Evolutionary conservation across 202 grass and related monocot genomes (phyloP).

Genomic region (Carex sylvatica): DNA sequence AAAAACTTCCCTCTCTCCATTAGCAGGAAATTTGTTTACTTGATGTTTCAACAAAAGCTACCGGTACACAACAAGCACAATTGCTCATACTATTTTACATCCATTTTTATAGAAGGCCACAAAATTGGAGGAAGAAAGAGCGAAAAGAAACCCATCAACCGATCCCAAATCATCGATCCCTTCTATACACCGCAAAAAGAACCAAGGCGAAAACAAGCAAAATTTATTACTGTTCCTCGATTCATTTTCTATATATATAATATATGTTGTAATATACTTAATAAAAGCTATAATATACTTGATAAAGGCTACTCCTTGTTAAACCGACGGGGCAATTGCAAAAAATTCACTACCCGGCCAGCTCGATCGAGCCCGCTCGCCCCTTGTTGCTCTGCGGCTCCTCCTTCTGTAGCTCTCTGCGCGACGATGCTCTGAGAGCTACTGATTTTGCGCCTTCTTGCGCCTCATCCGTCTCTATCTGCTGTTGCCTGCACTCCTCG

Average conservation of each 20-base stretch:
- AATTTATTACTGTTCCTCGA: constrained; percentile 1
- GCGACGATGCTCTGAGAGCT: constrained; percentile 7
- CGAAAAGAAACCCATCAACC: constrained; percentile 15
- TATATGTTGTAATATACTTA: constrained; percentile 10
- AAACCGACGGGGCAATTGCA: constrained; percentile 8
- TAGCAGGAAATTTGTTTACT: background rate
- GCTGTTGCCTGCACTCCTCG: constrained; percentile 84
- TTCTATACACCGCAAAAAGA: constrained; percentile 20
- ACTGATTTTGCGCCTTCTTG: background rate
- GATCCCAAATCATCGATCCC: background rate
- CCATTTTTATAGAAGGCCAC: constrained; percentile 14
- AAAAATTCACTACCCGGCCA: constrained; percentile 24
- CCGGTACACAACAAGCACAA: background rate
- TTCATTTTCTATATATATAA: constrained; percentile 31
- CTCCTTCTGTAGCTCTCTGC: constrained; percentile 16
- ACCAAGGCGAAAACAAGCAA: background rate
- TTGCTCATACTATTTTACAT: background rate
- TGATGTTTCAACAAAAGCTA: background rate
- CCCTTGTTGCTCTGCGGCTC: constrained; percentile 21
- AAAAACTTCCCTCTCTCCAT: too few relatives aligned
- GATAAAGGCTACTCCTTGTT: background rate
- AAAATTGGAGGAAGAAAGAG: constrained; percentile 17
- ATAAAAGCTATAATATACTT: constrained; percentile 10
- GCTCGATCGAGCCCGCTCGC: constrained; percentile 6
- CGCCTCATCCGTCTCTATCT: constrained; percentile 77